Conservation (phyloP, 768 basidiomycete species). For the Lentinula sp. region DNA sequence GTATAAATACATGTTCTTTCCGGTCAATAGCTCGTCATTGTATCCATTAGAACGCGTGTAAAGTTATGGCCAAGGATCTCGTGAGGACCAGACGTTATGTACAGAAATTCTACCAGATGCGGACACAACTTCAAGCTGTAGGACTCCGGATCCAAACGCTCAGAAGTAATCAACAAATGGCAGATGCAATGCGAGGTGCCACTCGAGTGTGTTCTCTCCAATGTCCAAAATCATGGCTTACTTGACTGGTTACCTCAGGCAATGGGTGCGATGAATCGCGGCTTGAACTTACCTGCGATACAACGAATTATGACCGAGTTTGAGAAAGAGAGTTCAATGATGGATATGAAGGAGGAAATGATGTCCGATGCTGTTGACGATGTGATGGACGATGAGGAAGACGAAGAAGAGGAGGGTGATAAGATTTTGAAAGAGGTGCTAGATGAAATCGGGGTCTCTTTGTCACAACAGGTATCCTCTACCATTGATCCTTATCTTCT, state of each 20-base stretch:
- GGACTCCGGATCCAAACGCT: constrained; percentile 93
- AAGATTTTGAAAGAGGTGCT: constrained; percentile 93
- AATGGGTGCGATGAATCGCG: constrained; percentile 97
- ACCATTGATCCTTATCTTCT: neutral
- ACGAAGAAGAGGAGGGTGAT: constrained; percentile 94
- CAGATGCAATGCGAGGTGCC: constrained; percentile 97
- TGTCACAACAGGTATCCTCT: constrained; percentile 70
- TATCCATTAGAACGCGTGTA: constrained; percentile 81
- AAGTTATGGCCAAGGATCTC: constrained; percentile 99
- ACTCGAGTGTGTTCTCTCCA: constrained; percentile 66
- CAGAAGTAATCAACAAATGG: constrained; percentile 98
- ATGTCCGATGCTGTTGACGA: constrained; percentile 99
- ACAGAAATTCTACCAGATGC: constrained; percentile 99
- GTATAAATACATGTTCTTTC: constrained; percentile 37
- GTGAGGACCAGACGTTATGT: constrained; percentile 92
- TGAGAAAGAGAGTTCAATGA: constrained; percentile 93
- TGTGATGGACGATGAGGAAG: constrained; percentile 94
- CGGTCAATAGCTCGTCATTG: constrained; percentile 12
- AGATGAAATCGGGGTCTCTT: constrained; percentile 91
- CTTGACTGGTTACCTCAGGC: constrained; percentile 46
- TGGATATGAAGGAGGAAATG: constrained; percentile 99
- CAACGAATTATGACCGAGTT: constrained; percentile 98
- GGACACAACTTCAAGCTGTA: constrained; percentile 95
- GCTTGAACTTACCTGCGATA: constrained; percentile 91
- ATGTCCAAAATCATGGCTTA: neutral